phyloP scores from a whole-genome alignment of 768 basidiomycete species.

The Clavaria fumosa region DNA sequence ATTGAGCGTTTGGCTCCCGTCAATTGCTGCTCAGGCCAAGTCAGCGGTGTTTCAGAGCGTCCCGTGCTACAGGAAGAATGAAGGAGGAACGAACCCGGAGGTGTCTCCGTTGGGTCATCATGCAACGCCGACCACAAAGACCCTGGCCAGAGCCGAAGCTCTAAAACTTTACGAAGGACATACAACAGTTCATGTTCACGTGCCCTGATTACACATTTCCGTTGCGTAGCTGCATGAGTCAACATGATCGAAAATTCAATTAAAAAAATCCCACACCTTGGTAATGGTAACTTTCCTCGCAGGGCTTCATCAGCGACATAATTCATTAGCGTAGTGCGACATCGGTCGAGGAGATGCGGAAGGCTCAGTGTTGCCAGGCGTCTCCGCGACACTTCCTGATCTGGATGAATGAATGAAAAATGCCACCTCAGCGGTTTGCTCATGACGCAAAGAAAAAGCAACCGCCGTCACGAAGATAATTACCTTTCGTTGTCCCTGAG shows the following conservation, averaged over 20 bases:
- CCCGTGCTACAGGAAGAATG: no score
- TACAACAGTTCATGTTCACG: conserved; percentile 86
- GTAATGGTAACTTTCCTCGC: conserved; percentile 80
- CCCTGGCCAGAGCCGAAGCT: conserved; percentile 58
- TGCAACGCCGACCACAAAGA: conserved; percentile 66
- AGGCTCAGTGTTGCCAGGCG: conserved; percentile 62
- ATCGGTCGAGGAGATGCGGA: conserved; percentile 64
- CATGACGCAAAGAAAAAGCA: background rate
- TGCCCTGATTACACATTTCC: conserved; percentile 27
- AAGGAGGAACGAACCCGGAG: no score
- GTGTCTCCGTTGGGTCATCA: conserved; percentile 41
- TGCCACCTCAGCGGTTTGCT: background rate
- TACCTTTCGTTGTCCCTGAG: conserved; percentile 48
- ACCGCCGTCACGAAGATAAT: conserved; percentile 5
- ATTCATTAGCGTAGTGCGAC: conserved; percentile 44
- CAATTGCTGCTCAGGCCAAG: conserved; percentile 22
- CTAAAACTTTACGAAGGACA: conserved; percentile 60
- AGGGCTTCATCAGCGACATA: conserved; percentile 78
- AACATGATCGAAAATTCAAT: conserved; percentile 5
- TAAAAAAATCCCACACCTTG: no score
- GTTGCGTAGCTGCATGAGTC: background rate
- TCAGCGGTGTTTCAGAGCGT: no score
- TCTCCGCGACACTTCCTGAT: conserved; percentile 41
- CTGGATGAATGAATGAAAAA: conserved; percentile 20
- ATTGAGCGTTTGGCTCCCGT: conserved; percentile 31